Evolutionary conservation across 2,329 filamentous ascomycete genomes (phyloP), one percentile per base, ranked within the genome.

Genomic region (Nothomitra cinnamomea): DNA sequence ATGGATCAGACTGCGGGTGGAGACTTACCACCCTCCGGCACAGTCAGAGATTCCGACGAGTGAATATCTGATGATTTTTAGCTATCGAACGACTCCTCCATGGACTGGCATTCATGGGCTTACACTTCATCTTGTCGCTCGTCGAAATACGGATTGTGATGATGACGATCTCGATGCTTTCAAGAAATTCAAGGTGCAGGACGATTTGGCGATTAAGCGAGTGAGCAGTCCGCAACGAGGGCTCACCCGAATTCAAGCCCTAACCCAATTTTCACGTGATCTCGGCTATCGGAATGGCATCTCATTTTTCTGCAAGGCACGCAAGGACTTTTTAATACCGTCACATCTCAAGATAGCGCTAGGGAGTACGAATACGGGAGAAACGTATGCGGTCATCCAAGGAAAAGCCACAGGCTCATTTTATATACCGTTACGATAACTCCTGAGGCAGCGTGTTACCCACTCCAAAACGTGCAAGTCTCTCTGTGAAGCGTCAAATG

Each of bases 1-100:
- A 57, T 58, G 56, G 56, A 58, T 56, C 61, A 58, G 62, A 61
- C 54, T 54, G 62, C 65, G 58, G 60, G 61, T 60, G 59, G 61
- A 61, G 63, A 85, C 87, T 76, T 83, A 95, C 88, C 88, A 79
- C 89, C 87, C 74, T 95, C 87, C 69, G 94, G 92, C 75, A 98
- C 87, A 69, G 83, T 80, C 77, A 98, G 80, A 76, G 80, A 79
- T 83, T 98, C 90, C 78, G 90, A 80, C 70, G 87, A 94, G 82
- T 95, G 88, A 78, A 98, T 95, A 87, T 95, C 50, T 40, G 76
- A 49, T 40, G 43, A 54, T 54, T 54, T 53, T 53, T 21, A 43
- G 36, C 38, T 19, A 40, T 21, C 25, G 1, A 32, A 41, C n/a
- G 2, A 24, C 5, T 28, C 5, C 17, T 22, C 25, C 22, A 3